A percentile compares a stretch with the other conserved stretches of the same genome.
Evolutionary conservation across 352 stramenopile genomes (phyloP).

Genomic region (Phytophthora capsici): DNA sequence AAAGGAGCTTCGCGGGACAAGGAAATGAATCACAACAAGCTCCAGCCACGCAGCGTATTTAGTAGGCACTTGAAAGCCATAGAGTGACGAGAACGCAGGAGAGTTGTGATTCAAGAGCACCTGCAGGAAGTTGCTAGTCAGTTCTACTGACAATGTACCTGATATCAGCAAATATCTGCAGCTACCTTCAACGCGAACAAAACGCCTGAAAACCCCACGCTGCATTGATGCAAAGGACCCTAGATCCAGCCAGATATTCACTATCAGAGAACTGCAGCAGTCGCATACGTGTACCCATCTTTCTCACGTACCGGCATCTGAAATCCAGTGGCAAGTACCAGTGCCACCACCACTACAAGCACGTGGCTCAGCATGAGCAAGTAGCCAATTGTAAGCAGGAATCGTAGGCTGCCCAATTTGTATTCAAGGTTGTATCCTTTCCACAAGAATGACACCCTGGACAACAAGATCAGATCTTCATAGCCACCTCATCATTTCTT

Average conservation of each 20-base stretch:
- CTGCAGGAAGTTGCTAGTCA: constrained; percentile 36
- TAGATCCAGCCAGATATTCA: constrained; percentile 14
- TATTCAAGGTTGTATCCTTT: constrained; percentile 88
- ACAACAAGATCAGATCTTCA: constrained; percentile 11
- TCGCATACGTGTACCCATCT: no score
- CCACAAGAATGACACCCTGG: constrained; percentile 85
- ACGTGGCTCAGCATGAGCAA: constrained; percentile 72
- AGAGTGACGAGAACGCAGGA: constrained; percentile 62
- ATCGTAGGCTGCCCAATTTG: constrained; percentile 60
- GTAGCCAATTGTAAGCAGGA: constrained; percentile 47
- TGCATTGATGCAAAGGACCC: constrained; percentile 64
- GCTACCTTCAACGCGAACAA: constrained; percentile 83
- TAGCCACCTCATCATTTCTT: background rate
- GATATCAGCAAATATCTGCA: no score
- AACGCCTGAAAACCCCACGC: constrained; percentile 81
- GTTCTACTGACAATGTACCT: no score
- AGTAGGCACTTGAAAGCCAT: constrained; percentile 80
- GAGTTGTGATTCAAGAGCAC: constrained; percentile 86
- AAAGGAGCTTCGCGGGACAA: constrained; percentile 84
- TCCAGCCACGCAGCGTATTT: constrained; percentile 92
- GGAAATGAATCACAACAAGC: constrained; percentile 86
- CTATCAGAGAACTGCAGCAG: background rate
- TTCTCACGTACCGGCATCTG: constrained; percentile 25
- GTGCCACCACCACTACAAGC: constrained; percentile 55
- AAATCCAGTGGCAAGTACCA: constrained; percentile 38